Evolutionary conservation across 257 asterid genomes (phyloP), one percentile per base, ranked within the genome.

Genomic region (Ajuga chamaepitys): DNA sequence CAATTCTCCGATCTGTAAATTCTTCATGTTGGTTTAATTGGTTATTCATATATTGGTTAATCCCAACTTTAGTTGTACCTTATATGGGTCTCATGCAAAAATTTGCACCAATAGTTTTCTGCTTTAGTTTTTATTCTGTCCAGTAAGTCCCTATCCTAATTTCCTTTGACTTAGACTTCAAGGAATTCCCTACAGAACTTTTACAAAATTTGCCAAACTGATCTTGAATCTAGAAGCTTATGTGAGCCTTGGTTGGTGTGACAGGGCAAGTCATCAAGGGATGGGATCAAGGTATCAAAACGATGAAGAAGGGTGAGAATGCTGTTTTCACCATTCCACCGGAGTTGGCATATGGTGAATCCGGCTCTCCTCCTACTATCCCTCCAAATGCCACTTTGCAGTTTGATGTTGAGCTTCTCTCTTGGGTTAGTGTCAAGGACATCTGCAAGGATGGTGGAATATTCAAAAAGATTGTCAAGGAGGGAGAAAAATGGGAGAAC

Each of bases 391-490:
- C 95, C 5, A 87, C 95, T 30, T 65, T 87, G 37, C 89, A 85
- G 76, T 87, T 87, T 50, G 95, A 87, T 53, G 95, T 87, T 37
- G 89, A 85, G 58, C 67, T 87, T 57, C 80, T 87, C 20, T 82
- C 92, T 48, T 84, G 95, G 95, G 81, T 51, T 53, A 82, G 91
- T 56, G 89, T 87, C 24, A 87, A 85, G 75, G 95, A 85, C 74
- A 87, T 87, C 52, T 87, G 92, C 84, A 81, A 87, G 76, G 92
- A 87, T 47, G 95, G 95, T 44, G 95, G 95, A 6, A 66, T 87
- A 56, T 84, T 84, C 76, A 87, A 84, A 47, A 87, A 87, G 73
- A 74, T 84, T 30, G 73, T 87, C 59, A 71, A 59, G 9, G 83
- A 79, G 53, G 91, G 95, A 58, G 95, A 84, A 18, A 87, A 82